phyloP scores from a whole-genome alignment of 257 asterid species.

The Nicotiana otophora region DNA sequence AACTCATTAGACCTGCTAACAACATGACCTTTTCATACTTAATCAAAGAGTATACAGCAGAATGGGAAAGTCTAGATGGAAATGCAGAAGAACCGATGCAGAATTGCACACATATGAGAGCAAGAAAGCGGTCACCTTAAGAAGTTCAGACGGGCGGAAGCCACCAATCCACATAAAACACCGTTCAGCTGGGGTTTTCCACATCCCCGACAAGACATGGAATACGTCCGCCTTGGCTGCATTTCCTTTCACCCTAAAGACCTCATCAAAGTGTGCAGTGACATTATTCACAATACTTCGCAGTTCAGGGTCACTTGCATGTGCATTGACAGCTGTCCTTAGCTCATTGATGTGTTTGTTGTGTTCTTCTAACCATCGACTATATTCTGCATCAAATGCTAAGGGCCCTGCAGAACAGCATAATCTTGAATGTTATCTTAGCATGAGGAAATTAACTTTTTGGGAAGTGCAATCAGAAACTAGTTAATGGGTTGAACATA shows the following conservation, averaged over 20 bases:
- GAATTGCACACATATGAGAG: not conserved
- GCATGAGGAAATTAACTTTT: not conserved
- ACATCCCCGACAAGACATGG: conserved; percentile 98
- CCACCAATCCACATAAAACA: conserved; percentile 99
- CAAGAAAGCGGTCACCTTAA: conserved; percentile 49
- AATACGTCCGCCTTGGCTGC: conserved; percentile 88
- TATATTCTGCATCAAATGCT: conserved; percentile 86
- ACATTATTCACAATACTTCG: conserved; percentile 57
- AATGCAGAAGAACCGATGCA: not conserved
- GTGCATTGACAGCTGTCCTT: conserved; percentile 71
- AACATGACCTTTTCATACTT: not conserved
- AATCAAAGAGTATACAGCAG: not conserved
- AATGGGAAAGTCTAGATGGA: not conserved
- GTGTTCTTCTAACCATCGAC: conserved; percentile 82
- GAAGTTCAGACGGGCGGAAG: conserved; percentile 91
- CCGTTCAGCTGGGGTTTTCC: conserved; percentile 98
- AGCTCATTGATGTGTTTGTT: conserved; percentile 62
- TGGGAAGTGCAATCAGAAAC: not conserved
- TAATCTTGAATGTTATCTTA: not conserved
- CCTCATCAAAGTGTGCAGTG: conserved; percentile 55
- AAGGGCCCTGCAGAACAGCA: conserved; percentile 53
- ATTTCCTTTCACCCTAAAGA: conserved; percentile 75
- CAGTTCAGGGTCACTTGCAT: conserved; percentile 69
- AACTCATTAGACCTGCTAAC: not conserved
- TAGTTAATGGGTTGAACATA: not conserved